Conservation (phyloP, 768 basidiomycete species). For the Pleurotus eryngii region DNA sequence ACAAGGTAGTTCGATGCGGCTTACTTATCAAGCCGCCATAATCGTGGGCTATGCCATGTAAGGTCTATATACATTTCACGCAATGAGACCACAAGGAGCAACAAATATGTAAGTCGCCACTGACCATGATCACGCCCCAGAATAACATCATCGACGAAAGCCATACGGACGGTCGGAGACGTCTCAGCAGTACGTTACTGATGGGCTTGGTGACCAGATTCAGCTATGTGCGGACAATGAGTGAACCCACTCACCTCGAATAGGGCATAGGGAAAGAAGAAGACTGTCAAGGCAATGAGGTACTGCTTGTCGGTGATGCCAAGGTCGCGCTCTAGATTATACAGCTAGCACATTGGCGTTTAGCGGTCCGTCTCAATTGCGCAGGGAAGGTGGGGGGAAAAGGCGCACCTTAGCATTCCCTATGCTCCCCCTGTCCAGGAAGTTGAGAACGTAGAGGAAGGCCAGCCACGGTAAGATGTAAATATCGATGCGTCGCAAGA, state of each 20-base stretch:
- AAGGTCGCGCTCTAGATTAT: conserved; percentile 53
- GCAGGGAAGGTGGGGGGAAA: not conserved
- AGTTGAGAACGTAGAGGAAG: conserved; percentile 72
- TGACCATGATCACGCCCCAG: conserved; percentile 49
- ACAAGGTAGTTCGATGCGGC: conserved; percentile 15
- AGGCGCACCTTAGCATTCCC: conserved; percentile 67
- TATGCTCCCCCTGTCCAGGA: conserved; percentile 63
- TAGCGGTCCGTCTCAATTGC: not conserved
- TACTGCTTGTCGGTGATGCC: conserved; percentile 63
- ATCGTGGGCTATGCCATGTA: conserved; percentile 59
- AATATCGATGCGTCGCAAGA: conserved; percentile 61
- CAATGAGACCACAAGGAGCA: no score
- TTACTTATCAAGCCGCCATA: conserved; percentile 61
- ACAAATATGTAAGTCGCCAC: conserved; percentile 1
- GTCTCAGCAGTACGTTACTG: conserved; percentile 59
- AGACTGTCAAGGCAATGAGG: conserved; percentile 64
- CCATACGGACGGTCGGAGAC: conserved; percentile 67
- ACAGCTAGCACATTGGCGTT: conserved; percentile 38
- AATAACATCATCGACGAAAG: conserved; percentile 45
- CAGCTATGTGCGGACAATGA: conserved; percentile 7
- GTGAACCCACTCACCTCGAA: conserved; percentile 48
- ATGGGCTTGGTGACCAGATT: conserved; percentile 39
- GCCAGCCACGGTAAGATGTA: conserved; percentile 75
- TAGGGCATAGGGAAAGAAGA: conserved; percentile 72
- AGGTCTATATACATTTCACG: conserved; percentile 35